Evolutionary conservation across 768 basidiomycete genomes (phyloP).

Genomic region (Clathrus columnatus): DNA sequence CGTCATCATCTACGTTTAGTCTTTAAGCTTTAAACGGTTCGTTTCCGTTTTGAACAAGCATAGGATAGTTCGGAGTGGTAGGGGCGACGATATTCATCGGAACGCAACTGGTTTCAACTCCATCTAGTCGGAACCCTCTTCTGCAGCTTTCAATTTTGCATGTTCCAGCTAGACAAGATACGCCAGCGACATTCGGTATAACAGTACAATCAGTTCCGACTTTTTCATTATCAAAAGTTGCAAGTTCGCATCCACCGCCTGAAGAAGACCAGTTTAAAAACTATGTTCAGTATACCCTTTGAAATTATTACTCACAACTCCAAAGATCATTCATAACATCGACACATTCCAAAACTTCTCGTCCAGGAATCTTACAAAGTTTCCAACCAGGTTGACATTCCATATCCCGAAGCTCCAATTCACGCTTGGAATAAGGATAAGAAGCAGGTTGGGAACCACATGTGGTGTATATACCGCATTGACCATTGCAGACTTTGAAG

Average conservation of each 20-base stretch:
- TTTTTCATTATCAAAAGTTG: slow-evolving; percentile 20
- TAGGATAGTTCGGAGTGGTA: not conserved
- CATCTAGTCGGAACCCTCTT: slow-evolving; percentile 24
- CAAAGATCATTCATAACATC: slow-evolving; percentile 39
- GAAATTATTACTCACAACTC: slow-evolving; percentile 34
- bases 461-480: slow-evolving; percentile 24
- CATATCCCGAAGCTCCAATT: slow-evolving; percentile 9
- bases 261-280: not conserved
- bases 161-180: slow-evolving; percentile 35
- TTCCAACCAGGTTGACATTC: slow-evolving; percentile 30
- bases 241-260: slow-evolving; percentile 42
- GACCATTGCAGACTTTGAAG: slow-evolving; percentile 39
- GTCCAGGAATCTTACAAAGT: slow-evolving; percentile 37
- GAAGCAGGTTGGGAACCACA: slow-evolving; percentile 22
- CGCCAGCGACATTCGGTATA: slow-evolving; percentile 39
- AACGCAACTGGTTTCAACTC: slow-evolving; percentile 2
- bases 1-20: not conserved
- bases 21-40: not conserved
- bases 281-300: not conserved
- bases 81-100: not conserved
- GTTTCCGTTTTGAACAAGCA: not conserved
- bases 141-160: slow-evolving; percentile 40
- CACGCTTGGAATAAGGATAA: slow-evolving; percentile 23
- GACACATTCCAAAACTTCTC: slow-evolving; percentile 34
- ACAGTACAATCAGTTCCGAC: slow-evolving; percentile 43